Evolutionary conservation across 2,329 filamentous ascomycete genomes (phyloP).

Genomic region (Colletotrichum chrysophilum): DNA sequence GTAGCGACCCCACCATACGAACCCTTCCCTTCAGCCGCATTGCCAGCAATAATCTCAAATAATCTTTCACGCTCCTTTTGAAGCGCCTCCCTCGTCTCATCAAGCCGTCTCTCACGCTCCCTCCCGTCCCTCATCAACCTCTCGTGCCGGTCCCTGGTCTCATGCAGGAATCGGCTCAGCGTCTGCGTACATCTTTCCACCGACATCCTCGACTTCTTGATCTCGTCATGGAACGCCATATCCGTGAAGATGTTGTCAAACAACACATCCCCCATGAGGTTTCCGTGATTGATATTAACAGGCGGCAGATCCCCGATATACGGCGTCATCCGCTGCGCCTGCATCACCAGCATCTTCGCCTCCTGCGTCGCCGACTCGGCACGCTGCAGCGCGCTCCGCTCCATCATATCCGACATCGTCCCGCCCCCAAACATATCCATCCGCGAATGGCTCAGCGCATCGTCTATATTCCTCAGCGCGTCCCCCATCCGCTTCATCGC

Average conservation of each 20-base stretch:
- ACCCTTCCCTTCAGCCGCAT: neutral
- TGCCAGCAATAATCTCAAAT: slow-evolving; percentile 35
- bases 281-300: slow-evolving; percentile 49
- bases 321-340: slow-evolving; percentile 45
- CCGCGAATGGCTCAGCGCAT: slow-evolving; percentile 44
- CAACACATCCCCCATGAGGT: slow-evolving; percentile 55
- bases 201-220: slow-evolving; percentile 47
- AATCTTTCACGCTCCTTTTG: slow-evolving; percentile 50
- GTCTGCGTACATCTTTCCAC: slow-evolving; percentile 37
- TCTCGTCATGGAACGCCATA: slow-evolving; percentile 56
- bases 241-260: slow-evolving; percentile 62
- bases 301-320: slow-evolving; percentile 41
- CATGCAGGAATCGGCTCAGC: slow-evolving; percentile 35
- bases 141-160: slow-evolving; percentile 34
- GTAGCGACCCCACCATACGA: neutral
- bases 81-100: slow-evolving; percentile 39
- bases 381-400: slow-evolving; percentile 53
- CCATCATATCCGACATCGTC: slow-evolving; percentile 55
- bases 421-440: slow-evolving; percentile 57
- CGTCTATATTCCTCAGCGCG: slow-evolving; percentile 42
- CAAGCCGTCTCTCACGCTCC: slow-evolving; percentile 31
- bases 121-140: slow-evolving; percentile 35
- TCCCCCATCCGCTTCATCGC: slow-evolving; percentile 39
- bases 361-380: slow-evolving; percentile 49
- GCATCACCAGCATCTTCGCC: slow-evolving; percentile 42